Conservation (phyloP, 2,329 filamentous ascomycete genomes). For the Xylariaceae sp. region DNA sequence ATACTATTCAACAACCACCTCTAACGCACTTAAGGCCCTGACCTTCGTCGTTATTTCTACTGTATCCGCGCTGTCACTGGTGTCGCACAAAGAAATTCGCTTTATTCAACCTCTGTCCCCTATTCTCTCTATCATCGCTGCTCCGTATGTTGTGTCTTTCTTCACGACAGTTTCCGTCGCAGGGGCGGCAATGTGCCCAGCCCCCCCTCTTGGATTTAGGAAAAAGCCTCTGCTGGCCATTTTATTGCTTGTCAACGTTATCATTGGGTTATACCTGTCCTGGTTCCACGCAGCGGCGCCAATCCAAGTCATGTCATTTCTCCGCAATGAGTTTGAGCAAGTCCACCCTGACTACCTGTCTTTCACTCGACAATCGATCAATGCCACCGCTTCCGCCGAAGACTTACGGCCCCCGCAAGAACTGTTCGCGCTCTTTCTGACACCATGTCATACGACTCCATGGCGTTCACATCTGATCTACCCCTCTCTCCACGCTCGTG, state of each 20-base stretch:
- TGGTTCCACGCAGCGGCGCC: constrained; percentile 78
- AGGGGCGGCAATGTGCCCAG: constrained; percentile 27
- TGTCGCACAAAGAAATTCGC: constrained; percentile 94
- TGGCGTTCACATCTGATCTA: constrained; percentile 88
- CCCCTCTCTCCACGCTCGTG: constrained; percentile 72
- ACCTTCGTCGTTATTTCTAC: constrained; percentile 59
- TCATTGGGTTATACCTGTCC: constrained; percentile 71
- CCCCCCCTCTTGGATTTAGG: constrained; percentile 37
- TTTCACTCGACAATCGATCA: constrained; percentile 24
- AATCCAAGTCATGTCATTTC: constrained; percentile 68
- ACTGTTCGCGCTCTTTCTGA: constrained; percentile 76
- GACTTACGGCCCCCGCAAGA: constrained; percentile 36
- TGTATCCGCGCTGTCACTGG: constrained; percentile 64
- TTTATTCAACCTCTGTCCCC: constrained; percentile 94
- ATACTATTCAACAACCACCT: constrained; percentile 34
- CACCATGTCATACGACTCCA: constrained; percentile 93
- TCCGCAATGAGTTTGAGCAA: constrained; percentile 70
- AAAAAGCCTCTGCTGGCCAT: constrained; percentile 55
- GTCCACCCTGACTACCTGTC: constrained; percentile 46
- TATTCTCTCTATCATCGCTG: constrained; percentile 77
- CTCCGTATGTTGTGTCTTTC: constrained; percentile 63
- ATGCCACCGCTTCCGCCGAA: constrained; percentile 25
- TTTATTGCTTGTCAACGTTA: constrained; percentile 64
- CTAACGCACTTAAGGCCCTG: constrained; percentile 52
- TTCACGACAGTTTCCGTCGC: constrained; percentile 48